Percentiles rank a stretch among this genome's conserved stretches.
These are phyloP conservation scores for Bipolaris oryzae DNA, from an alignment of 2,329 filamentous ascomycete genomes.

Conservation along the genomic window DNA sequence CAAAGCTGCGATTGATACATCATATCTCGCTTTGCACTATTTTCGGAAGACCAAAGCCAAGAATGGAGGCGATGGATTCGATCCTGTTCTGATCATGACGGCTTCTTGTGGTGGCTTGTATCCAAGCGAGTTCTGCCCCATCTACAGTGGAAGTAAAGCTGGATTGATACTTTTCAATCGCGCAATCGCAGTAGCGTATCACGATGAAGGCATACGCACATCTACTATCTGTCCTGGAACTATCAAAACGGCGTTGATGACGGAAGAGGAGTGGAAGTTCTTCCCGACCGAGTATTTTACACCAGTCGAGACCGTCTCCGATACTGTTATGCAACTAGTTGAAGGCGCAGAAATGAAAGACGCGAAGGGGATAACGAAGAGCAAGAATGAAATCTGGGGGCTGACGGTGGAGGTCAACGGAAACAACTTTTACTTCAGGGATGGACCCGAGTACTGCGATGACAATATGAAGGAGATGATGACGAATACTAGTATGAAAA, in stretches of 20 bases:
- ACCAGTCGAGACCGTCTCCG: slow-evolving; percentile 37
- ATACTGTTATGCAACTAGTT: slow-evolving; percentile 37
- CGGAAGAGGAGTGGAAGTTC: slow-evolving; percentile 38
- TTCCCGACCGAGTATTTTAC: slow-evolving; percentile 46
- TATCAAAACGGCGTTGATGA: slow-evolving; percentile 47
- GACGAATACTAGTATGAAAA: slow-evolving; percentile 37
- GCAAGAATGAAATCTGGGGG: slow-evolving; percentile 29
- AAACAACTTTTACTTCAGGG: slow-evolving; percentile 37
- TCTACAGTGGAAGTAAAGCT: slow-evolving; percentile 40
- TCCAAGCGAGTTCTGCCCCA: slow-evolving; percentile 42
- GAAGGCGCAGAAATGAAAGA: slow-evolving; percentile 41
- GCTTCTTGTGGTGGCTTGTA: slow-evolving; percentile 49
- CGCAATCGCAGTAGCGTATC: slow-evolving; percentile 45
- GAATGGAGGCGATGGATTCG: slow-evolving; percentile 24
- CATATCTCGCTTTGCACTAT: slow-evolving; percentile 53
- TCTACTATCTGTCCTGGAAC: slow-evolving; percentile 50
- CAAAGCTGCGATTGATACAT: slow-evolving; percentile 48
- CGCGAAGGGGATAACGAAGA: slow-evolving; percentile 29
- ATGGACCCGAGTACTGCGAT: slow-evolving; percentile 29
- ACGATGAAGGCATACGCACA: slow-evolving; percentile 46
- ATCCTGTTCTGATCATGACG: slow-evolving; percentile 46
- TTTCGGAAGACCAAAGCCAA: slow-evolving; percentile 37
- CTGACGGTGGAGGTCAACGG: slow-evolving; percentile 39
- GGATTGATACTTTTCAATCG: slow-evolving; percentile 51
- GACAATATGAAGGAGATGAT: slow-evolving; percentile 39